Base-by-base conservation (phyloP, 2,329 filamentous ascomycete species). In the Fusarium pseudonygamai region DNA sequence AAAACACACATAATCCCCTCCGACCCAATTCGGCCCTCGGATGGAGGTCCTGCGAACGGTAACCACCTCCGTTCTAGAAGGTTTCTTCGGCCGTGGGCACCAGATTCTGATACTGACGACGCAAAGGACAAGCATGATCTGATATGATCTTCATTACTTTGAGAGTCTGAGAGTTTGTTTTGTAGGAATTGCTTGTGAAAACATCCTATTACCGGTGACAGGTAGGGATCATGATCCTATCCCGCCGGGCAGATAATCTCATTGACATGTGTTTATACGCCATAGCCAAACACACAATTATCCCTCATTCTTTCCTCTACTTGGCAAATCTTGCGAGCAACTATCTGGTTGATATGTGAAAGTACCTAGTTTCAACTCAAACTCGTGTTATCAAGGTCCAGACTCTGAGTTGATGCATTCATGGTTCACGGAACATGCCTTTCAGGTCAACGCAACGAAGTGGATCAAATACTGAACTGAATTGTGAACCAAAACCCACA, bases 11-110 rank as follows among this genome's bases (percentile, higher is more conserved):
- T 72, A 73, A 72, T 40, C 26, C 56, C 45, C 50, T 53, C 70
- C 70, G 66, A 71, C 56, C 63, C 57, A 18, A 58, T 57, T 57
- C 56, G 56, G 42, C 47, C 30, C 34, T 47, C 66, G 66, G 65
- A 45, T 40, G 34, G 42, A 61, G 26, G n/a, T 32, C 28, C 60
- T 61, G 61, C 24, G 68, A 71, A 71, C 36, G 66, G 70, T 40
- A 73, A 70, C 26, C 36, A 61, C n/a, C 65, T 73, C 70, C 70
- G 65, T 72, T 71, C 70, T 71, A 73, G 70, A 73, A 73, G 66
- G 34, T 7, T 71, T 73, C 56, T 55, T 55, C 39, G 52, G 64
- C 37, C 46, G 47, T 64, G 22, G 42, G 36, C 37, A 36, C 52
- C 36, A 61, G 20, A 61, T 22, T 46, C 22, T 32, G 39, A 59